Base-by-base conservation (phyloP, 139 green algal genomes). In the Zygnema cylindricum region DNA sequence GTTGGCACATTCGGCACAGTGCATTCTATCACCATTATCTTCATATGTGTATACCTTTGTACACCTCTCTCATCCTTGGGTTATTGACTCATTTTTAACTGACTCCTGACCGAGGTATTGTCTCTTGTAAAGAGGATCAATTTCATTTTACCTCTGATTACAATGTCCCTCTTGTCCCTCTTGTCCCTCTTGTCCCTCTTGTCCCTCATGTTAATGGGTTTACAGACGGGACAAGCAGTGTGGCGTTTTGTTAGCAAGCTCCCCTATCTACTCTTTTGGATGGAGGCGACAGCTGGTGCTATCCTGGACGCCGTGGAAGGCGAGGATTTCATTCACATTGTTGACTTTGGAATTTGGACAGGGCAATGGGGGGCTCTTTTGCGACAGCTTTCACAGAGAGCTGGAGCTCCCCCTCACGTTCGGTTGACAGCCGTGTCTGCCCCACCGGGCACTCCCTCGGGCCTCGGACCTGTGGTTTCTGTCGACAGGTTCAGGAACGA, bases 291-390 rank as follows among this genome's bases (percentile, higher is more conserved):
- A 30, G 79, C 36, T 40, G n/a, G 79, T 41, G 79, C 38, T 40
- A 86, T 86, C 36, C 1, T 86, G 33, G 79, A 86, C 23, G 79
- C 79, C 0, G 1, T 86, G 1, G 79, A 86, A 41, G 25, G 35
- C 23, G 79, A 86, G 2, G 33, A 39, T 30, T 41, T 35, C 25
- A 63, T 86, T 1, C 79, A 86, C 79, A 86, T 86, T n/a, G 79
- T 86, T 1, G 79, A 86, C 79, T 86, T 86, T 54, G 36, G 38
- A 39, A 86, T 86, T 49, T 82, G 76, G 76, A 54, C 41, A 49
- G 76, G 76, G 30, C n/a, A 40, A 54, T 82, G 76, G 76, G 41
- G 41, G 30, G 1, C 49, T 54, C 32, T 82, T 33, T 33, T 82
- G 41, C 76, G n/a, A 49, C 30, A 82, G 76, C 76, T 82, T n/a